Conservation (phyloP, 352 stramenopile species). For the Globisporangium splendens region DNA sequence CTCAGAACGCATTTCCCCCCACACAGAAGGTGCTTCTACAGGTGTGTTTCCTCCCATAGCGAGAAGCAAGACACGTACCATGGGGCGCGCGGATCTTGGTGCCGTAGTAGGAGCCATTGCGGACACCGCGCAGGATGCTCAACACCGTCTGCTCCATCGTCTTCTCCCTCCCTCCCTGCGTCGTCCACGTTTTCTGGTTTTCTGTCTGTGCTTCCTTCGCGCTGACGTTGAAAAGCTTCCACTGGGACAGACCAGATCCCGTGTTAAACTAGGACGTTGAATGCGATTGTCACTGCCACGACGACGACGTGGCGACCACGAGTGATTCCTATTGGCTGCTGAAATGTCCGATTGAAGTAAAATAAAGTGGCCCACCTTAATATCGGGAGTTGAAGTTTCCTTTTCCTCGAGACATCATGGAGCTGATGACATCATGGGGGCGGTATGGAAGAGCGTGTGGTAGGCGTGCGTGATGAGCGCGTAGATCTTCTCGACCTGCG, state of each 20-base stretch:
- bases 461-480: slow-evolving; percentile 47
- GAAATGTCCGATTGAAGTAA: background rate
- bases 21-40: too few relatives aligned
- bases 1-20: background rate
- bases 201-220: background rate
- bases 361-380: slow-evolving; percentile 3
- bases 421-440: background rate
- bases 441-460: slow-evolving; percentile 25
- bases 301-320: slow-evolving; percentile 4
- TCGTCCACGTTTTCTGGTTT: slow-evolving; percentile 1
- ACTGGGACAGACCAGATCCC: background rate
- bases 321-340: slow-evolving; percentile 1
- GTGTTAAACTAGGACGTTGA: slow-evolving; percentile 15
- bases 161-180: background rate
- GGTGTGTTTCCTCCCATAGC: background rate
- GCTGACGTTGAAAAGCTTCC: slow-evolving; percentile 10
- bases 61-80: slow-evolving; percentile 30
- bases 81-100: slow-evolving; percentile 87
- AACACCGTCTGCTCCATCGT: slow-evolving; percentile 52
- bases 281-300: background rate
- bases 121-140: slow-evolving; percentile 74
- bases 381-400: slow-evolving; percentile 21
- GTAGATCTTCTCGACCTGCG: slow-evolving; percentile 29
- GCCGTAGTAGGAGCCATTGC: slow-evolving; percentile 88
- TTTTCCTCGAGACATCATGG: background rate